Percentiles rank a stretch among this genome's conserved stretches.
These are phyloP conservation scores for Oryza rufipogon DNA, from an alignment of 176 grass and related monocot species.

Conservation along the genomic window DNA sequence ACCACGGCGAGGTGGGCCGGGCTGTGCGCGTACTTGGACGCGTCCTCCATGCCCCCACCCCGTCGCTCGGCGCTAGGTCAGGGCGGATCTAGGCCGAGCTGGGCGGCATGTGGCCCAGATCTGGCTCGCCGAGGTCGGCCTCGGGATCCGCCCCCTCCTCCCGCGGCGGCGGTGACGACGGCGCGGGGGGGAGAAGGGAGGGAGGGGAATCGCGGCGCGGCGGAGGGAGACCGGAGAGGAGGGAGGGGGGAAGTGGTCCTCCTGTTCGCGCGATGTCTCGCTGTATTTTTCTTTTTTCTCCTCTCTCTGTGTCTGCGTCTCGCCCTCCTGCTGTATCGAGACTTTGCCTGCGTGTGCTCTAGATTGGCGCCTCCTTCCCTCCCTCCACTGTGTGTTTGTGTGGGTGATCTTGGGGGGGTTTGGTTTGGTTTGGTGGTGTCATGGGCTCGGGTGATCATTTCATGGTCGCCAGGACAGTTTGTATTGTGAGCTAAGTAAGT, in stretches of 20 bases:
- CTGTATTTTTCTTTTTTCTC: neutral
- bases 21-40: conserved; percentile 76
- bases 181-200: neutral
- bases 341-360: too few species aligned
- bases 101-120: conserved; percentile 46
- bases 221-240: neutral
- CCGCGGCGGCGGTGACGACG: neutral
- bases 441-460: neutral
- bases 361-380: too few species aligned
- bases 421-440: neutral
- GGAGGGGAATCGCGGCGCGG: neutral
- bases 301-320: neutral
- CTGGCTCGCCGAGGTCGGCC: neutral
- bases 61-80: neutral
- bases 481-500: neutral
- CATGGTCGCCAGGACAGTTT: neutral
- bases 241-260: conserved; percentile 45
- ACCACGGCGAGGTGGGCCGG: conserved; percentile 76
- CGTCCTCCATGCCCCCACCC: conserved; percentile 65
- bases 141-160: conserved; percentile 22
- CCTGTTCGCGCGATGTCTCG: conserved; percentile 17
- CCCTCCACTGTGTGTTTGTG: too few species aligned
- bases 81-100: conserved; percentile 42
- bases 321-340: too few species aligned
- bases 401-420: too few species aligned